Evolutionary conservation across 306 rosid genomes (phyloP).

Genomic region (Comarum palustre): DNA sequence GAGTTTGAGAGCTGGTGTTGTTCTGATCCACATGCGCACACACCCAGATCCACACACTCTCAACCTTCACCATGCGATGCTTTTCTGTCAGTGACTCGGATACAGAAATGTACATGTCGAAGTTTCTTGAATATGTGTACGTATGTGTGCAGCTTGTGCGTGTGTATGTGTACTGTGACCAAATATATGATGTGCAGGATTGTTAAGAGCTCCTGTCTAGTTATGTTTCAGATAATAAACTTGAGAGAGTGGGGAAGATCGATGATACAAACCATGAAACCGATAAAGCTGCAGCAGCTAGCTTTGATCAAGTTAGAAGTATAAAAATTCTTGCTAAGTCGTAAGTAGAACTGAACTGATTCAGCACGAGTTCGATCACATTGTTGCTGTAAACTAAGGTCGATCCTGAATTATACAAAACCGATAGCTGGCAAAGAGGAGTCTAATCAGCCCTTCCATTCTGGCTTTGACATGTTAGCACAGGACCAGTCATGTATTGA

Average conservation of each 20-base stretch:
- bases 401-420: not conserved
- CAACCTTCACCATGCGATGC: not conserved
- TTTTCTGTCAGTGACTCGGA: not conserved
- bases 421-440: not conserved
- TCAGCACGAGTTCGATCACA: not conserved
- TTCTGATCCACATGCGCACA: not conserved
- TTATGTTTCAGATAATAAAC: not conserved
- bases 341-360: not conserved
- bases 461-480: not conserved
- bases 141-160: too few relatives aligned
- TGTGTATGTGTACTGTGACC: not conserved
- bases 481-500: not conserved
- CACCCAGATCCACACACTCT: not conserved
- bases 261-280: not conserved
- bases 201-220: not conserved
- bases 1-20: not conserved
- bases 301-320: not conserved
- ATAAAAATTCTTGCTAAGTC: not conserved
- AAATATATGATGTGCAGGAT: not conserved
- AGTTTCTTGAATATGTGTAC: not conserved
- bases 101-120: not conserved
- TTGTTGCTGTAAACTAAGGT: not conserved
- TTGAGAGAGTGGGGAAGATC: not conserved
- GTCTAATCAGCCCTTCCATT: not conserved
- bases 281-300: not conserved